Conservation (phyloP, 192 early-diverging fungal genomes). For the Piromyces finnis region DNA sequence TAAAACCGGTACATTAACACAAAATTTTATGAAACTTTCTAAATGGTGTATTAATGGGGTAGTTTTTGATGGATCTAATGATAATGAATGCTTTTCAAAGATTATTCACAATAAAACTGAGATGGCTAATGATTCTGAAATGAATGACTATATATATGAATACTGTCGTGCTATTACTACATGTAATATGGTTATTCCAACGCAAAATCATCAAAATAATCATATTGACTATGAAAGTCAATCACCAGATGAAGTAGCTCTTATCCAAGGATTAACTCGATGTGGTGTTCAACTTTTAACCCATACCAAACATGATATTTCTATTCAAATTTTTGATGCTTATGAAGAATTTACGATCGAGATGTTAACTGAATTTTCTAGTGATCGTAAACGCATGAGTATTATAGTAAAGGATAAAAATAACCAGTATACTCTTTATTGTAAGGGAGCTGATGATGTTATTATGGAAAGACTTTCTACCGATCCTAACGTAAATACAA, state of each 20-base stretch:
- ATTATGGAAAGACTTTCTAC: slow-evolving; percentile 62
- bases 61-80: neutral
- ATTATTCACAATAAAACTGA: neutral
- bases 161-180: neutral
- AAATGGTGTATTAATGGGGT: slow-evolving; percentile 8
- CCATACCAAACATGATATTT: neutral
- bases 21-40: slow-evolving; percentile 22
- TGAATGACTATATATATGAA: slow-evolving; percentile 2
- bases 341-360: neutral
- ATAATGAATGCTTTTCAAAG: neutral
- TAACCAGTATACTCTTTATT: slow-evolving; percentile 50
- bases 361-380: slow-evolving; percentile 55
- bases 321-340: neutral
- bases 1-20: slow-evolving; percentile 35
- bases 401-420: slow-evolving; percentile 64
- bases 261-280: slow-evolving; percentile 12
- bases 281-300: neutral
- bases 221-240: neutral
- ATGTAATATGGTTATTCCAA: slow-evolving; percentile 17
- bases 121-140: neutral
- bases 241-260: slow-evolving; percentile 30
- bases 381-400: slow-evolving; percentile 87
- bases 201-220: slow-evolving; percentile 12
- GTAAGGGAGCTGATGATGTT: slow-evolving; percentile 88
- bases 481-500: slow-evolving; percentile 27